Evolutionary conservation across 2,329 filamentous ascomycete genomes (phyloP), one percentile per base, ranked within the genome.

Genomic region (Trichophyton verrucosum): DNA sequence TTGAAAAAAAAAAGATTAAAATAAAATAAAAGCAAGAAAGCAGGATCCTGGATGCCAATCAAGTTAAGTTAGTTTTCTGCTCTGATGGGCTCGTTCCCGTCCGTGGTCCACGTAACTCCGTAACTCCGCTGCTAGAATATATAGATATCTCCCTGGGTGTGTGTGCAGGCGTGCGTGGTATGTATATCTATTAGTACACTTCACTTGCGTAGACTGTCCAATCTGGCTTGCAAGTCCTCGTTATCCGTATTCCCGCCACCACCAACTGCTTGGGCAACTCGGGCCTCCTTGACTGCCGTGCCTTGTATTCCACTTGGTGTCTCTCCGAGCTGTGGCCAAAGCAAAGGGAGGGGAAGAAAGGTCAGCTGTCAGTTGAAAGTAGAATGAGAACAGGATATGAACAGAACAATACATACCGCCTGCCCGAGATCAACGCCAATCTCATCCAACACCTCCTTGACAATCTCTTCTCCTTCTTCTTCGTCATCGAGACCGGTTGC

Each of bases 391-490:
- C 59, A 1, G n/a, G 47, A 60, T 13, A 15, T 55, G 60, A 5
- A 33, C 30, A 9, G 38, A 46, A 59, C 40, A 13, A 15, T 46
- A 81, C 89, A 76, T 81, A 97, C 92, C 67, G 89, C 81, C 76
- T 94, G 88, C 68, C 87, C 91, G 62, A 97, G 81, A 70, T 99
- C 92, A 33, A 99, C 86, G 59, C 94, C 94, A 72, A 99, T 96
- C 76, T 97, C 94, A 71, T 97, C 94, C 69, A 99, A 75, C 3
- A 99, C 89, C 75, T 96, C 91, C 69, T 96, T 95, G 38, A 99
- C 91, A 11, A 97, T 89, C 72, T 99, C 94, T 68, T 99, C 94
- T 38, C 91, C 89, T 73, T 97, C 94, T 68, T 96, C 94, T 70
- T 99, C 94, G 63, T 95, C 85, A 61, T 87, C 85, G 42, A 95